A percentile compares a stretch with the other conserved stretches of the same genome.
These are phyloP conservation scores for Zymoseptoria pseudotritici DNA, from an alignment of 2,329 filamentous ascomycete genomes.

Conservation along the genomic window DNA sequence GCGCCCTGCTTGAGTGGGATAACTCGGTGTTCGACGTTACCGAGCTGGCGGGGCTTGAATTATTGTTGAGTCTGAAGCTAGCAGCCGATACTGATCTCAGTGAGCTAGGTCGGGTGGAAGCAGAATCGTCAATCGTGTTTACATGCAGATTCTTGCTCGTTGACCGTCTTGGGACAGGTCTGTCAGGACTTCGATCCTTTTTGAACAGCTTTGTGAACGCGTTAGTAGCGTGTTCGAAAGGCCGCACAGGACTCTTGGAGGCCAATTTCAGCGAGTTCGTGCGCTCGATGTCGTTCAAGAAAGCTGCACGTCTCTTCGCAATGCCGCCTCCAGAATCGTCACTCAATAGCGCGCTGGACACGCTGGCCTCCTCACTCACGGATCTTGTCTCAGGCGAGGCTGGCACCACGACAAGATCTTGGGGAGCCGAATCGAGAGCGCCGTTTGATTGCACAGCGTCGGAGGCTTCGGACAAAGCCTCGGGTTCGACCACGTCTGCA, in stretches of 20 bases:
- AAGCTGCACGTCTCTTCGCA: constrained; percentile 25
- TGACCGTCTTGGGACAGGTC: constrained; percentile 8
- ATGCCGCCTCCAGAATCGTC: constrained; percentile 8
- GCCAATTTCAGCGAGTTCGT: constrained; percentile 24
- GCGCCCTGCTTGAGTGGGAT: not conserved
- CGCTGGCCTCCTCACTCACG: not conserved
- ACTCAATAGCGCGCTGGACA: constrained; percentile 2
- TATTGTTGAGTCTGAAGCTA: constrained; percentile 2
- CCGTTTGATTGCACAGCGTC: not conserved
- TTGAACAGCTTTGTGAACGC: constrained; percentile 33
- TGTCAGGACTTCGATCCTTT: constrained; percentile 20
- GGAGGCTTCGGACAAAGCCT: not conserved
- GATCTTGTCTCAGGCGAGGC: not conserved
- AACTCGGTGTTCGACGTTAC: not conserved
- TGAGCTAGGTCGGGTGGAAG: constrained; percentile 2
- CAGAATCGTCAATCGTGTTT: not conserved
- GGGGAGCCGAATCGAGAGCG: not conserved
- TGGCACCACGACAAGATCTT: not conserved
- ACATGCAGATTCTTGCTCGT: constrained; percentile 3
- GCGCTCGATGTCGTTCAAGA: constrained; percentile 23
- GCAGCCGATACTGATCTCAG: constrained; percentile 9
- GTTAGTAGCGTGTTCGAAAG: constrained; percentile 33
- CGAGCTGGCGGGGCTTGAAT: constrained; percentile 2
- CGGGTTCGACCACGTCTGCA: not conserved
- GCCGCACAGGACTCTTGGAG: constrained; percentile 29